A percentile compares a stretch with the other conserved stretches of the same genome.
Evolutionary conservation across 345 rosid genomes (phyloP).

Genomic region (Citrus trifoliata): DNA sequence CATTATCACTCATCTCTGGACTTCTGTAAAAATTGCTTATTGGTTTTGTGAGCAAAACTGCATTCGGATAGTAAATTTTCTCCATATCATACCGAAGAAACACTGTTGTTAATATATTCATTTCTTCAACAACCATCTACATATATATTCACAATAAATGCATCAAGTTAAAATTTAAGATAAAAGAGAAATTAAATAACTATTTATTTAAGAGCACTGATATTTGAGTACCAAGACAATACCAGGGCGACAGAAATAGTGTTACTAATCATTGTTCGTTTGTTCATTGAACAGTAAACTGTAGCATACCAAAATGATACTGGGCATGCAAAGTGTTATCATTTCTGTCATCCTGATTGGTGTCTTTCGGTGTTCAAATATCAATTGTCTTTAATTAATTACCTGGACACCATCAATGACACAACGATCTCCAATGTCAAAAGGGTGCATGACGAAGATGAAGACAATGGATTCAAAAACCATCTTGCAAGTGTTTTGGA

Average conservation of each 20-base stretch:
- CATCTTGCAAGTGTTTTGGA: conserved; percentile 81
- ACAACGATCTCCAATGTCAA: conserved; percentile 81
- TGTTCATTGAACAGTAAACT: too few species aligned
- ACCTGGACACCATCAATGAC: conserved; percentile 79
- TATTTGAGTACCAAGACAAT: too few species aligned
- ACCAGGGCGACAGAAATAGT: too few species aligned
- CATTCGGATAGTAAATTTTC: conserved; percentile 75
- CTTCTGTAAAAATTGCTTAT: conserved; percentile 60
- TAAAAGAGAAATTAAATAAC: too few species aligned
- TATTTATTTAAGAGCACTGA: too few species aligned
- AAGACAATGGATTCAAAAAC: conserved; percentile 77
- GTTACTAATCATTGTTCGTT: too few species aligned
- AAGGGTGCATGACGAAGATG: conserved; percentile 82
- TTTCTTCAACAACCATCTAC: conserved; percentile 85
- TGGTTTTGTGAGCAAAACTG: conserved; percentile 57
- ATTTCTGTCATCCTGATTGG: too few species aligned
- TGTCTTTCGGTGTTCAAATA: too few species aligned
- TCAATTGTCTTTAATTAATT: not conserved
- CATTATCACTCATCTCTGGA: conserved; percentile 49
- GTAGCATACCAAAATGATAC: too few species aligned
- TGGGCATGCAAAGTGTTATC: too few species aligned
- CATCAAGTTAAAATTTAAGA: too few species aligned
- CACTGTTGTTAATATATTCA: conserved; percentile 79
- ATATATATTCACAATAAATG: too few species aligned
- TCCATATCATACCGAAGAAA: conserved; percentile 73